phyloP scores from a whole-genome alignment of 2,329 filamentous ascomycete genomes.

The Aschersonia sp. region DNA sequence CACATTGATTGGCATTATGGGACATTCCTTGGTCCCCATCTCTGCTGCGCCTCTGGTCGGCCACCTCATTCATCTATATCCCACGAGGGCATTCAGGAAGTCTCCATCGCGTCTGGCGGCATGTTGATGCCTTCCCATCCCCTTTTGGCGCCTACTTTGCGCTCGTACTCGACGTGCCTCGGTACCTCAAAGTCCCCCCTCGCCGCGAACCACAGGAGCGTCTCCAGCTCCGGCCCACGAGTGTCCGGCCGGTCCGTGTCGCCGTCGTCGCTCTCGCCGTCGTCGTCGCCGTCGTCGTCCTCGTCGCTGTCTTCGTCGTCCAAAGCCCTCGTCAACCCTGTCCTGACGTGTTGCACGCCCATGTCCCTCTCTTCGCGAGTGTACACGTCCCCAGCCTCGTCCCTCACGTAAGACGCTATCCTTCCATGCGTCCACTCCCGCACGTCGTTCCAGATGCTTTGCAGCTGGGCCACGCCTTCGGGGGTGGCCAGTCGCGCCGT shows the following conservation, averaged over 20 bases:
- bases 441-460: constrained; percentile 41
- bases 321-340: constrained; percentile 46
- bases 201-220: constrained; percentile 29
- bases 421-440: constrained; percentile 25
- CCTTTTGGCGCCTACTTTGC: constrained; percentile 16
- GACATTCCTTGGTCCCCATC: too few species aligned
- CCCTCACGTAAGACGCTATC: constrained; percentile 25
- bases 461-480: constrained; percentile 29
- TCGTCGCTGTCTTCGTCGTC: constrained; percentile 39
- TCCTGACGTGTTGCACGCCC: constrained; percentile 57
- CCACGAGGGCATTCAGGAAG: neutral
- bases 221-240: constrained; percentile 25
- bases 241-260: constrained; percentile 9
- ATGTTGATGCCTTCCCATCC: constrained; percentile 21
- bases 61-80: too few species aligned
- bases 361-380: constrained; percentile 54
- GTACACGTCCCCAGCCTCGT: constrained; percentile 44
- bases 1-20: too few species aligned
- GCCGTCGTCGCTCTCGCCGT: constrained; percentile 18
- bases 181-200: constrained; percentile 30
- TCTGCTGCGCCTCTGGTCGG: too few species aligned
- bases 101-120: constrained; percentile 7
- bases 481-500: constrained; percentile 25
- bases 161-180: constrained; percentile 27
- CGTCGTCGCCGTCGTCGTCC: constrained; percentile 43